These are phyloP conservation scores for Asclepias syriaca DNA, from an alignment of 257 asterid genomes.

Conservation along the genomic window DNA sequence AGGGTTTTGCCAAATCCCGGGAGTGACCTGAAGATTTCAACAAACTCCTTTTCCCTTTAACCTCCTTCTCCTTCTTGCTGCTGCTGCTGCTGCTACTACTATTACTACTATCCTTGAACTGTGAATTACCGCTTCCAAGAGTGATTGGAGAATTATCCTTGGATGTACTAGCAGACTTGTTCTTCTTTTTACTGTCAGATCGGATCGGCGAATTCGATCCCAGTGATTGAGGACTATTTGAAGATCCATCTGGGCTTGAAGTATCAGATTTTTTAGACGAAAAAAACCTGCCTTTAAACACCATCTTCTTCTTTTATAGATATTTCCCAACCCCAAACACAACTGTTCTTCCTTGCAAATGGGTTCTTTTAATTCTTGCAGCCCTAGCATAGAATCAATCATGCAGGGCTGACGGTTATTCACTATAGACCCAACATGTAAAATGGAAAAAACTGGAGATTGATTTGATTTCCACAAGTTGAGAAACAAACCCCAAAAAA, in stretches of 20 bases:
- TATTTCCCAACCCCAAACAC: background rate
- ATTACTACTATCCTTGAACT: conserved; percentile 31
- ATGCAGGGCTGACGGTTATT: conserved; percentile 26
- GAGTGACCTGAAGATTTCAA: conserved; percentile 7
- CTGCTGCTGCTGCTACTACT: background rate
- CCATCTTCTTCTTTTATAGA: conserved; percentile 41
- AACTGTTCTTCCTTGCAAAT: background rate
- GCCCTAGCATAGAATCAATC: conserved; percentile 18
- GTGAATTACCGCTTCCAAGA: conserved; percentile 22
- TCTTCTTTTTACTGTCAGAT: conserved; percentile 71
- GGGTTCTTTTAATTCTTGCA: conserved; percentile 1
- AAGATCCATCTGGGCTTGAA: conserved; percentile 91
- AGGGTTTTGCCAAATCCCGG: conserved; percentile 29
- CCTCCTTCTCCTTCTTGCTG: conserved; percentile 27
- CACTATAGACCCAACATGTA: conserved; percentile 16
- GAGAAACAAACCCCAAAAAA: background rate
- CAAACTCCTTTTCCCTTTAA: conserved; percentile 39
- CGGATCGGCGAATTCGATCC: conserved; percentile 92
- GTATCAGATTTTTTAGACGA: conserved; percentile 84
- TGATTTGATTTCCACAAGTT: background rate
- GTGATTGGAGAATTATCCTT: conserved; percentile 56
- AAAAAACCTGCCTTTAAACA: conserved; percentile 84
- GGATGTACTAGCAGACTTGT: conserved; percentile 47
- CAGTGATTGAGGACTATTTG: conserved; percentile 71
- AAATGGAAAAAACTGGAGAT: background rate